A percentile compares a stretch with the other conserved stretches of the same genome.
phyloP scores from a whole-genome alignment of 345 rosid species.

The Psidium guajava region DNA sequence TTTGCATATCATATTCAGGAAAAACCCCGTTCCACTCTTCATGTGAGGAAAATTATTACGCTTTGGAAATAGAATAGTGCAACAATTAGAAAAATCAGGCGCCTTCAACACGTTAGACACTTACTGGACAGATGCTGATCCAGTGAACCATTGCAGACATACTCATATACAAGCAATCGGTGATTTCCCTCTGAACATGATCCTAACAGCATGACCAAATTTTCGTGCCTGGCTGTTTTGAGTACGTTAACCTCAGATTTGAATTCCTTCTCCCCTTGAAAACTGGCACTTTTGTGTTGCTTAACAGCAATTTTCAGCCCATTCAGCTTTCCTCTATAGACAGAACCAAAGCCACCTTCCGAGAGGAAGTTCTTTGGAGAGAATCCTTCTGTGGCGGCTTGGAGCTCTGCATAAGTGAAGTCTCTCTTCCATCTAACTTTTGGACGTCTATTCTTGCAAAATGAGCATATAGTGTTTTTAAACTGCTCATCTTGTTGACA shows the following conservation, averaged over 20 bases:
- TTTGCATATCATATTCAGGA: not conserved
- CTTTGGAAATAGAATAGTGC: not conserved
- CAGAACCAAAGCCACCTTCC: slow-evolving; percentile 66
- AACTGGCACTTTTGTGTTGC: slow-evolving; percentile 40
- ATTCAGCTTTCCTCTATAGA: slow-evolving; percentile 34
- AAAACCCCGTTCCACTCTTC: not conserved
- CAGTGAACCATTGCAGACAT: slow-evolving; percentile 46
- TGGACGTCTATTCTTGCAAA: slow-evolving; percentile 45
- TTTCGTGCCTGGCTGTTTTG: slow-evolving; percentile 46
- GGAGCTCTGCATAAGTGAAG: slow-evolving; percentile 45
- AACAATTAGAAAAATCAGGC: not conserved
- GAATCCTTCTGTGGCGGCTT: slow-evolving; percentile 50
- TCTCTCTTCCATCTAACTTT: slow-evolving; percentile 37
- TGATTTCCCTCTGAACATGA: slow-evolving; percentile 48
- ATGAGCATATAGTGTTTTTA: slow-evolving; percentile 29
- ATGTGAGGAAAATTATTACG: not conserved
- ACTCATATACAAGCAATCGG: slow-evolving; percentile 54
- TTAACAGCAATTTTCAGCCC: slow-evolving; percentile 48
- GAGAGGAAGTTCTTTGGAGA: slow-evolving; percentile 27
- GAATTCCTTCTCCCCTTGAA: slow-evolving; percentile 61
- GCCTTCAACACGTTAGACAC: not conserved
- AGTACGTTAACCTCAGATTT: slow-evolving; percentile 52
- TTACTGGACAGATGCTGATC: slow-evolving; percentile 60
- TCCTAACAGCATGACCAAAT: slow-evolving; percentile 49
- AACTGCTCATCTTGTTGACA: slow-evolving; percentile 14